These are phyloP conservation scores for Phytophthora sp. DNA, from an alignment of 352 stramenopile genomes.

Conservation along the genomic window DNA sequence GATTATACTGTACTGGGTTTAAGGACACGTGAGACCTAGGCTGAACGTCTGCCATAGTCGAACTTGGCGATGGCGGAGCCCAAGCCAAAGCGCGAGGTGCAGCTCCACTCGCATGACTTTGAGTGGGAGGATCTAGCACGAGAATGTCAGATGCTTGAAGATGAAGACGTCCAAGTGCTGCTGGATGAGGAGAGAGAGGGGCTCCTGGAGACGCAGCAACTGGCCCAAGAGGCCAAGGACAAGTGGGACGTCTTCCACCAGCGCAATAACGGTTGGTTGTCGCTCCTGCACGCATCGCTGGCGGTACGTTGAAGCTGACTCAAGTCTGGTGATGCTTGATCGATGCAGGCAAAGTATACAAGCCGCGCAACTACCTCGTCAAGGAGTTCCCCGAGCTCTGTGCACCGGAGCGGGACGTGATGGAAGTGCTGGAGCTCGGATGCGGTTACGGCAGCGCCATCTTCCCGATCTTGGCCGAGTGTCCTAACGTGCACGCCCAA, in stretches of 20 bases:
- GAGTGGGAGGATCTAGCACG: slow-evolving; percentile 73
- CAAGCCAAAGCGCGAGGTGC: slow-evolving; percentile 37
- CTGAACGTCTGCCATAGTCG: too few species aligned
- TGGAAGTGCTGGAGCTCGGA: slow-evolving; percentile 79
- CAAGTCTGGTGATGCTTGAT: neutral
- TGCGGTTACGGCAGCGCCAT: slow-evolving; percentile 90
- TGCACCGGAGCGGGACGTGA: slow-evolving; percentile 31
- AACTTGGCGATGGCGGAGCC: slow-evolving; percentile 2
- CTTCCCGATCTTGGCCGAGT: slow-evolving; percentile 80
- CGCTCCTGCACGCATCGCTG: neutral
- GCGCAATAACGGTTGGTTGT: slow-evolving; percentile 67
- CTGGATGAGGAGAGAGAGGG: neutral
- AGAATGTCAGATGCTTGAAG: slow-evolving; percentile 37
- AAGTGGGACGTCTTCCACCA: slow-evolving; percentile 83
- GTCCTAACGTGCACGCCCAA: slow-evolving; percentile 68
- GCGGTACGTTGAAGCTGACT: slow-evolving; percentile 3
- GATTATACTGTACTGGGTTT: neutral
- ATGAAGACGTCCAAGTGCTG: slow-evolving; percentile 4
- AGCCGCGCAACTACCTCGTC: slow-evolving; percentile 81
- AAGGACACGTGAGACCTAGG: slow-evolving; percentile 1
- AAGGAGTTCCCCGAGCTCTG: slow-evolving; percentile 83
- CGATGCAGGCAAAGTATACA: slow-evolving; percentile 74
- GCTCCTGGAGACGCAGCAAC: slow-evolving; percentile 28
- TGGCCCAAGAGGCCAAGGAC: slow-evolving; percentile 60
- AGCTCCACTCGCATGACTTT: slow-evolving; percentile 82